phyloP scores from a whole-genome alignment of 2,329 filamentous ascomycete genomes.

The Stagonosporopsis vannaccii region DNA sequence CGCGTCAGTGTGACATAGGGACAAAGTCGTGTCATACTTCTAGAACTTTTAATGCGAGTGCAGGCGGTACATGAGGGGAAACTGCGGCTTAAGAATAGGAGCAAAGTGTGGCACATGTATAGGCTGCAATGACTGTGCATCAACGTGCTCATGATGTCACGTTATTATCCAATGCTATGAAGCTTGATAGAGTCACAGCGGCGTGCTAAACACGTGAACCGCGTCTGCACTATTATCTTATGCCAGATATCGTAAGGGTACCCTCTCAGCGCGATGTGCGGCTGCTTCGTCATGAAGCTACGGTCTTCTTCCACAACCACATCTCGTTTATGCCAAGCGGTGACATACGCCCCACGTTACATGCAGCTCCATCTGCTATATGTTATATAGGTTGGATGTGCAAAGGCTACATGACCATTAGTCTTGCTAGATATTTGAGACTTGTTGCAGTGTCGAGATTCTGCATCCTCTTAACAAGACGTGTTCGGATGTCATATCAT shows the following conservation, averaged over 20 bases:
- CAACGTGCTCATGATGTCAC: slow-evolving; percentile 16
- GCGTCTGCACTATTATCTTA: background rate
- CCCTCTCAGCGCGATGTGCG: background rate
- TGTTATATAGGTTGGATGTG: background rate
- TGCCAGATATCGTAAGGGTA: background rate
- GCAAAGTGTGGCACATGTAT: too few species aligned
- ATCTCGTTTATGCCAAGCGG: too few species aligned
- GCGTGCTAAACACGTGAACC: background rate
- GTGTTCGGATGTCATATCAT: too few species aligned
- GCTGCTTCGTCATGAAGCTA: too few species aligned
- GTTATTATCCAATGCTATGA: background rate
- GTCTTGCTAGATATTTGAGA: background rate
- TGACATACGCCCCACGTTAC: too few species aligned
- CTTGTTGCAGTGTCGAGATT: too few species aligned
- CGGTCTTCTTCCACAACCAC: background rate
- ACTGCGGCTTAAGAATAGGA: slow-evolving; percentile 1
- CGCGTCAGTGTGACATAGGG: slow-evolving; percentile 32
- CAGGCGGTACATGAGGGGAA: slow-evolving; percentile 10
- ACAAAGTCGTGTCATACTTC: background rate
- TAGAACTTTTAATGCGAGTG: slow-evolving; percentile 1
- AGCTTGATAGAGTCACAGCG: background rate
- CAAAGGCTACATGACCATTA: background rate
- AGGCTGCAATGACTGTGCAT: background rate
- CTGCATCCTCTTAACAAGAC: too few species aligned
- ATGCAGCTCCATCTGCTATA: too few species aligned